Conservation (phyloP, 192 early-diverging fungal genomes). For the Mortierella hygrophila region DNA sequence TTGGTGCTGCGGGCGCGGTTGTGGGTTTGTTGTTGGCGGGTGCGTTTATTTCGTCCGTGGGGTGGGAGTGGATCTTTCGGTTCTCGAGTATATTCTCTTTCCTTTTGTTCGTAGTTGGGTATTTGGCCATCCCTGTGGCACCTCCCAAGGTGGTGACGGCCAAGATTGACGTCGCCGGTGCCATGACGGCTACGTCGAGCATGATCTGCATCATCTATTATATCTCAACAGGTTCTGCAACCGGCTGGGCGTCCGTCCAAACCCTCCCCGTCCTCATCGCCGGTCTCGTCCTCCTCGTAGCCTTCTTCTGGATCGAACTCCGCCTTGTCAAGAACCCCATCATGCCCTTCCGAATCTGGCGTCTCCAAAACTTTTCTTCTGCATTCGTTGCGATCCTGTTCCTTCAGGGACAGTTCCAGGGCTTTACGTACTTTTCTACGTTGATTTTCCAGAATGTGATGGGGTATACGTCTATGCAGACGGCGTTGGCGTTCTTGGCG, state of each 20-base stretch:
- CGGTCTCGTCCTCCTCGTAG: constrained; percentile 50
- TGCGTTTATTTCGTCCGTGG: constrained; percentile 31
- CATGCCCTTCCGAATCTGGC: constrained; percentile 61
- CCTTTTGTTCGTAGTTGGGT: constrained; percentile 31
- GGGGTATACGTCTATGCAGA: constrained; percentile 56
- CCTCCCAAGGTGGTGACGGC: constrained; percentile 1
- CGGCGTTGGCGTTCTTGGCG: constrained; percentile 59
- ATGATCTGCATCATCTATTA: constrained; percentile 57
- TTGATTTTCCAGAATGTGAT: constrained; percentile 62
- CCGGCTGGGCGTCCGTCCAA: constrained; percentile 48
- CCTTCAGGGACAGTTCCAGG: constrained; percentile 54
- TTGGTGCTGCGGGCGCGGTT: constrained; percentile 44
- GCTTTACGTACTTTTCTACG: constrained; percentile 57
- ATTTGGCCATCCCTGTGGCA: constrained; percentile 23
- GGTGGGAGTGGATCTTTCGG: constrained; percentile 57
- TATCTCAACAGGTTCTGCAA: constrained; percentile 38
- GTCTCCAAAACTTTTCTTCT: constrained; percentile 58
- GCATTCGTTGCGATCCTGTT: constrained; percentile 59
- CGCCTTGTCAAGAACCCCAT: constrained; percentile 46
- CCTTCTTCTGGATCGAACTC: constrained; percentile 55
- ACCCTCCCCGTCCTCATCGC: constrained; percentile 43
- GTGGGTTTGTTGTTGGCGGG: constrained; percentile 54
- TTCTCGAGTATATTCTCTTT: constrained; percentile 56
- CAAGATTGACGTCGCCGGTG: constrained; percentile 47
- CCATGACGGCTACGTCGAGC: constrained; percentile 38